Conservation (phyloP, 2,329 filamentous ascomycete species). For the Colletotrichum theobromicola region DNA sequence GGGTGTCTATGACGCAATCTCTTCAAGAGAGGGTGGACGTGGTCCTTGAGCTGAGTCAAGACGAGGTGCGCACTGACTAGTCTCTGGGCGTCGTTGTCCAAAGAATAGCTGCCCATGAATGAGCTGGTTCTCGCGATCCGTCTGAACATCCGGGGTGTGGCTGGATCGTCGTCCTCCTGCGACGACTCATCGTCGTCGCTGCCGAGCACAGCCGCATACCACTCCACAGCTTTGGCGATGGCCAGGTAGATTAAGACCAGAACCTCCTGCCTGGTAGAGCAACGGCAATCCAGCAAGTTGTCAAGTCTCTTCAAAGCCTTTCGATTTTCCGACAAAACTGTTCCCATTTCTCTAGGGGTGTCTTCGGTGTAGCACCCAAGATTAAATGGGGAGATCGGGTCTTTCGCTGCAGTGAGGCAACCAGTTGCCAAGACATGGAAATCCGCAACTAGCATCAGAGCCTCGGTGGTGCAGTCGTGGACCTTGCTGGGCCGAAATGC, state of each 20-base stretch:
- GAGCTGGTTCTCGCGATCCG: not conserved
- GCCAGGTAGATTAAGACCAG: not conserved
- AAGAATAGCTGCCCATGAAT: not conserved
- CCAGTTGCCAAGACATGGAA: not conserved
- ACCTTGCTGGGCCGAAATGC: not conserved
- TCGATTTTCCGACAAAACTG: not conserved
- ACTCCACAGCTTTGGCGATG: not conserved
- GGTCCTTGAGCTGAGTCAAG: not conserved
- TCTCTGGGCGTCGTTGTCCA: not conserved
- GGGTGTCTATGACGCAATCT: not conserved
- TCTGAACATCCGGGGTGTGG: not conserved
- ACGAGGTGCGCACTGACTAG: not conserved
- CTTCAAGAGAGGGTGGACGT: constrained; percentile 4
- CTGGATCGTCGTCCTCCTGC: not conserved
- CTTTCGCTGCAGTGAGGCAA: not conserved
- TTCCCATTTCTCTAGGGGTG: not conserved
- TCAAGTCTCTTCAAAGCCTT: not conserved
- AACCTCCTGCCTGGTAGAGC: not conserved
- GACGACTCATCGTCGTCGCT: not conserved
- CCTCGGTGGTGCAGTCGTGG: not conserved
- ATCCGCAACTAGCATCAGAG: not conserved
- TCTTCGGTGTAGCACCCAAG: not conserved
- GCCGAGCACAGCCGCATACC: not conserved
- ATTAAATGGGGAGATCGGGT: not conserved
- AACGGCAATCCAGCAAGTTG: not conserved